Percentiles rank a stretch among this genome's conserved stretches.
Evolutionary conservation across 768 basidiomycete species (phyloP).

Genomic region (Hygrophorus russula): DNA sequence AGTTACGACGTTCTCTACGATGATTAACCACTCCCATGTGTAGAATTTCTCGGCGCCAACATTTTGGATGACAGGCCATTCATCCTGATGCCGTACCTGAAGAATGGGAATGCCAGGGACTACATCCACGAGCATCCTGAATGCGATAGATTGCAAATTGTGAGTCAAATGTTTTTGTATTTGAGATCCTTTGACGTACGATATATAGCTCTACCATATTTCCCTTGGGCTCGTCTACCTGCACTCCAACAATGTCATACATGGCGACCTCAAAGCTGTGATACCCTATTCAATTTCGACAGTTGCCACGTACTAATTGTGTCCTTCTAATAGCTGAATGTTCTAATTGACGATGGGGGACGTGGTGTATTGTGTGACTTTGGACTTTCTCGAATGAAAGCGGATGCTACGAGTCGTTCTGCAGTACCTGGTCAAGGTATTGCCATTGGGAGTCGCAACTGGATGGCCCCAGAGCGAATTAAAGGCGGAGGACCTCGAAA

Average conservation of each 20-base stretch:
- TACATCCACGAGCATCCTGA: conserved; percentile 11
- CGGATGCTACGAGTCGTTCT: conserved; percentile 13
- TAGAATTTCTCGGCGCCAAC: conserved; percentile 10
- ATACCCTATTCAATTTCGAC: neutral
- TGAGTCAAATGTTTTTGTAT: conserved; percentile 1
- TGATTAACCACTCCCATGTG: neutral
- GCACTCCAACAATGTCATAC: conserved; percentile 15
- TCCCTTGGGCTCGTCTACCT: conserved; percentile 16
- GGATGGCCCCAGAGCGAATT: conserved; percentile 18
- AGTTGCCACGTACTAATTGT: neutral
- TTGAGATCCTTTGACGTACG: neutral
- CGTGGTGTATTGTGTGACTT: conserved; percentile 17
- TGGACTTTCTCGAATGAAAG: conserved; percentile 16
- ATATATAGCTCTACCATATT: conserved; percentile 8
- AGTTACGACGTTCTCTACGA: too few species aligned
- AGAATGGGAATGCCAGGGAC: conserved; percentile 12
- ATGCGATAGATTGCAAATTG: conserved; percentile 12
- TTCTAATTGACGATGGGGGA: conserved; percentile 16
- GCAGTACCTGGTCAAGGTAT: neutral
- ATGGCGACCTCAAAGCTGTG: conserved; percentile 17
- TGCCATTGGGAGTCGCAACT: conserved; percentile 14
- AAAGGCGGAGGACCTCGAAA: conserved; percentile 9
- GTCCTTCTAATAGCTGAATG: conserved; percentile 8
- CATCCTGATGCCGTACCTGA: conserved; percentile 16
- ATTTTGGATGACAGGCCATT: conserved; percentile 8